These are phyloP conservation scores for Aspergillus pseudoterreus DNA, from an alignment of 2,329 filamentous ascomycete genomes.

Conservation along the genomic window DNA sequence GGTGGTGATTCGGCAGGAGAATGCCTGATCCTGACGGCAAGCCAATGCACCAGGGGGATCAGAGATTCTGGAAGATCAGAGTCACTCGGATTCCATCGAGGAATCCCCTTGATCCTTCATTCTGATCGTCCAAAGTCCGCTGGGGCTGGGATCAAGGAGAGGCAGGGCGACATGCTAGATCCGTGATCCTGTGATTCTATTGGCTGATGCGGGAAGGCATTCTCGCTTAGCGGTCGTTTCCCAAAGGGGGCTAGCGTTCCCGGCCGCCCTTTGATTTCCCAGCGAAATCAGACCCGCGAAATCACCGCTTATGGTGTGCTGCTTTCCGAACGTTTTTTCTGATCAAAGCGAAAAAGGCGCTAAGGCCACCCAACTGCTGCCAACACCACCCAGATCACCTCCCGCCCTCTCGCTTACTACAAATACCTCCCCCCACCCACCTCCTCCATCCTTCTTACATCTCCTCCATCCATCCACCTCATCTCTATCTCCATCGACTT, in stretches of 20 bases:
- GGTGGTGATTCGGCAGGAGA: slow-evolving; percentile 20
- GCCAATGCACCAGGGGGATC: slow-evolving; percentile 18
- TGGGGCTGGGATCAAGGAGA: slow-evolving; percentile 35
- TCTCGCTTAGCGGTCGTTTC: slow-evolving; percentile 32
- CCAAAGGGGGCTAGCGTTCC: slow-evolving; percentile 11
- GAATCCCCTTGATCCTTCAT: slow-evolving; percentile 13
- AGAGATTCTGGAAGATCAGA: slow-evolving; percentile 8
- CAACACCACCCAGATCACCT: slow-evolving; percentile 32
- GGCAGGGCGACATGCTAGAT: slow-evolving; percentile 25
- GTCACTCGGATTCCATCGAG: slow-evolving; percentile 10
- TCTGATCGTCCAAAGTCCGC: slow-evolving; percentile 14
- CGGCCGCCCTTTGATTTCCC: slow-evolving; percentile 22
- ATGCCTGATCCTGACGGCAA: slow-evolving; percentile 24
- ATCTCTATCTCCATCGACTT: slow-evolving; percentile 21
- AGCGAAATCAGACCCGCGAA: slow-evolving; percentile 25
- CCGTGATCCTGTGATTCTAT: slow-evolving; percentile 37
- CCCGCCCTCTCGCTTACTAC: slow-evolving; percentile 31
- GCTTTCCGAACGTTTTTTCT: slow-evolving; percentile 31
- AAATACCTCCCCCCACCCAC: slow-evolving; percentile 42
- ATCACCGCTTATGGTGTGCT: slow-evolving; percentile 30
- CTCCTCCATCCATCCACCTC: slow-evolving; percentile 20
- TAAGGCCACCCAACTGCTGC: slow-evolving; percentile 24
- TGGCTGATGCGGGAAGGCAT: slow-evolving; percentile 21
- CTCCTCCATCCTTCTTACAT: slow-evolving; percentile 35
- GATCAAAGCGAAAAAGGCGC: slow-evolving; percentile 25